phyloP scores from a whole-genome alignment of 352 stramenopile species.

The Pythium sukuiense region DNA sequence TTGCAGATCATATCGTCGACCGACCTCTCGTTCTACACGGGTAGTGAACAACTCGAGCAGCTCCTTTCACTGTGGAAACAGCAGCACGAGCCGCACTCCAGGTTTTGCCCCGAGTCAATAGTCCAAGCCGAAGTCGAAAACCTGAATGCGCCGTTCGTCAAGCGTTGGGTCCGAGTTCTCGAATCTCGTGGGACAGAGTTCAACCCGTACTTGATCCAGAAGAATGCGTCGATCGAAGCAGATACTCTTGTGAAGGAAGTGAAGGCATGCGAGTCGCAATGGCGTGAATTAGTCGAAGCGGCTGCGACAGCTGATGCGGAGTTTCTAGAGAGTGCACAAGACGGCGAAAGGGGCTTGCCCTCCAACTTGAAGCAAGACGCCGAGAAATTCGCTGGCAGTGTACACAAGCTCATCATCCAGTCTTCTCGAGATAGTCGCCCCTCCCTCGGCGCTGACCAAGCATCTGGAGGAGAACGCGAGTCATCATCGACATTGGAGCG shows the following conservation, averaged over 20 bases:
- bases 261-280: conserved; percentile 48
- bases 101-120: conserved; percentile 35
- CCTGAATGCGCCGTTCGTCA: conserved; percentile 42
- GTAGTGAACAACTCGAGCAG: conserved; percentile 56
- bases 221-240: conserved; percentile 48
- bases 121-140: conserved; percentile 16
- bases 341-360: conserved; percentile 46
- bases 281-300: conserved; percentile 55
- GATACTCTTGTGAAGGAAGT: conserved; percentile 53
- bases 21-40: conserved; percentile 60
- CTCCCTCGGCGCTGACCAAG: not conserved
- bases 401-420: conserved; percentile 64
- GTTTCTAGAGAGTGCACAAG: conserved; percentile 32
- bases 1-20: conserved; percentile 81
- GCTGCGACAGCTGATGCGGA: conserved; percentile 32
- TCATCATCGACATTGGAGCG: not conserved
- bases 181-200: conserved; percentile 52
- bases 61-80: conserved; percentile 61
- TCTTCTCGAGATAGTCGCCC: conserved; percentile 18
- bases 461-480: not conserved
- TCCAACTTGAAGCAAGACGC: conserved; percentile 61
- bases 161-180: conserved; percentile 46
- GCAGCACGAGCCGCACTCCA: conserved; percentile 47
- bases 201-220: conserved; percentile 69
- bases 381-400: conserved; percentile 76